Conservation (phyloP, 169 alveolate species). For the Babesia ovata region DNA sequence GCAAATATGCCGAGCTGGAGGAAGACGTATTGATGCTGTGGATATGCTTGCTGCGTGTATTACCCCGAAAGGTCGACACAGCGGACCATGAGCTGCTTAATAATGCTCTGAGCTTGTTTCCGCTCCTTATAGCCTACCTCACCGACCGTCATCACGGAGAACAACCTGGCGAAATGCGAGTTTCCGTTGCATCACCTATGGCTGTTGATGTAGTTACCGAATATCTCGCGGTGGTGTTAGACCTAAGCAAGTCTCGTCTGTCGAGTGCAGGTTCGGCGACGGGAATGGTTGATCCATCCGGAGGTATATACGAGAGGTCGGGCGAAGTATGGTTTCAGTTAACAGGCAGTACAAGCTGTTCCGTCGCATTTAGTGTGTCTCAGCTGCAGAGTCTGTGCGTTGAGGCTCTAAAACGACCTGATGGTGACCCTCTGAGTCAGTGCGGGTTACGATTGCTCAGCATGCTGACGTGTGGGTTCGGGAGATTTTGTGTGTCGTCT, state of each 20-base stretch:
- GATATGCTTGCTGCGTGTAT: conserved; percentile 48
- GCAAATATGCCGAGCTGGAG: conserved; percentile 20
- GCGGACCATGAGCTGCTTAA: conserved; percentile 13
- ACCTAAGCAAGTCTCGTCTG: not conserved
- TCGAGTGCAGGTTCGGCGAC: not conserved
- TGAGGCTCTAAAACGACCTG: conserved; percentile 1
- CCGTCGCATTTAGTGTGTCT: conserved; percentile 1
- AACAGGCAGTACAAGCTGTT: not conserved
- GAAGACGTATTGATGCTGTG: conserved; percentile 33
- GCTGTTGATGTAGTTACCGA: conserved; percentile 36
- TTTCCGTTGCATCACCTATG: not conserved
- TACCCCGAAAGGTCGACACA: conserved; percentile 23
- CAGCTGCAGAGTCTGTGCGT: conserved; percentile 7
- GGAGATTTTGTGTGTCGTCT: conserved; percentile 5
- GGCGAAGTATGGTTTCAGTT: conserved; percentile 14
- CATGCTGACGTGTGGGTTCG: conserved; percentile 24
- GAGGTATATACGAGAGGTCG: not conserved
- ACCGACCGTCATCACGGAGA: not conserved
- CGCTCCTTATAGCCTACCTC: conserved; percentile 30
- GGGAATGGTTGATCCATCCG: not conserved
- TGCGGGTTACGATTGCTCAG: conserved; percentile 25
- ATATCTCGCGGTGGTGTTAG: conserved; percentile 17
- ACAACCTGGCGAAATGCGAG: not conserved
- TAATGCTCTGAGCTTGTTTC: conserved; percentile 17
- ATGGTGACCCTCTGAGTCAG: conserved; percentile 7